A percentile compares a stretch with the other conserved stretches of the same genome.
phyloP scores from a whole-genome alignment of 1,284 basidiomycete species.

The Papiliotrema terrestris region DNA sequence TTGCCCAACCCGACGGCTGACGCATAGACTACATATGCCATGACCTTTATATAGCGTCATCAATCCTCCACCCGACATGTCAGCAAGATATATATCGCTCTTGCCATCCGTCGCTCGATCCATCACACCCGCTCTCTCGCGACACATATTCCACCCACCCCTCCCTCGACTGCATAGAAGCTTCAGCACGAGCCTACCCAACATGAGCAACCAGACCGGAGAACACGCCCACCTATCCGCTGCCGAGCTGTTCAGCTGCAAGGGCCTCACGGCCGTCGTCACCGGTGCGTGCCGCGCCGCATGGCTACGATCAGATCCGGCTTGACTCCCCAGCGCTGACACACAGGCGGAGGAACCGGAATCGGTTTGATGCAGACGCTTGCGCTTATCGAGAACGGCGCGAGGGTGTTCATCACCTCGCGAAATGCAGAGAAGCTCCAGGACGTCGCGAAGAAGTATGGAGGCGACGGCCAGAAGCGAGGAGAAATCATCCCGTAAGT shows the following conservation, averaged over 20 bases:
- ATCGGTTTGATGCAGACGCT: constrained; percentile 50
- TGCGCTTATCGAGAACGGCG: constrained; percentile 48
- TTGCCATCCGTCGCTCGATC: background rate
- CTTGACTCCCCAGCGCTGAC: constrained; percentile 8
- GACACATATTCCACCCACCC: background rate
- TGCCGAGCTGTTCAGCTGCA: constrained; percentile 25
- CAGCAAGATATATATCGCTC: background rate
- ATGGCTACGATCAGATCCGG: no score
- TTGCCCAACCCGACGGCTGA: no score
- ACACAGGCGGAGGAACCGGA: constrained; percentile 43
- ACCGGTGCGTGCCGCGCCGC: constrained; percentile 12
- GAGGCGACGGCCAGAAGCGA: constrained; percentile 20
- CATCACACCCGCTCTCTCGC: background rate
- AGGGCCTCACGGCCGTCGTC: constrained; percentile 30
- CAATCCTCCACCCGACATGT: background rate
- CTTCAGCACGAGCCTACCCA: background rate
- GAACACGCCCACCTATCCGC: constrained; percentile 28
- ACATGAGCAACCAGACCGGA: background rate
- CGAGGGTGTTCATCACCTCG: constrained; percentile 47
- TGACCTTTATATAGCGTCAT: no score
- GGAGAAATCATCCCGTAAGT: constrained; percentile 40
- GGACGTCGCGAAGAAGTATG: constrained; percentile 42
- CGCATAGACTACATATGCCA: no score
- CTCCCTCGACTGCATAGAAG: background rate
- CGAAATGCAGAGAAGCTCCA: constrained; percentile 37